Evolutionary conservation across 345 rosid genomes (phyloP), one percentile per base, ranked within the genome.

Genomic region (Cardamine occulta): DNA sequence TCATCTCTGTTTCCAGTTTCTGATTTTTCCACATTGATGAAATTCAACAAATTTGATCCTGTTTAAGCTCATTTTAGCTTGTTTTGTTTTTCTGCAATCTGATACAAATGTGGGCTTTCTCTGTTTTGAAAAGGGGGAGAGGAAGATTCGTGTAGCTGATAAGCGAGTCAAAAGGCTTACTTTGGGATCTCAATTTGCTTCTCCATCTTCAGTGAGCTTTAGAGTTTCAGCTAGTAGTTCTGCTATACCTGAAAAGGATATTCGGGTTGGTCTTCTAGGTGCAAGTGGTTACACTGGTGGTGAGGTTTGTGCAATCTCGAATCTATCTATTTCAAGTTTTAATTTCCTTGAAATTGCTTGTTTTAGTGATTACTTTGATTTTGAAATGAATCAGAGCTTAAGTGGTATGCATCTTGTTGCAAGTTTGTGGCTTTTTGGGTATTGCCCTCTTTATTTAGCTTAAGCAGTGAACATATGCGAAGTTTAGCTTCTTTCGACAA

Each of bases 261-360:
- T 84, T 82, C 83, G 88, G 18, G 79, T 93, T 54, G 99, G 94
- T 57, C 93, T 93, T 80, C 97, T 95, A 35, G 98, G 99, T 73
- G 97, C 98, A 28, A 95, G 99, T 76, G 99, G 99, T 29, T 95
- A 96, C 85, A 96, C 99, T 63, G 99, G 99, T 66, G 93, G 97
- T 2, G 98, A 96, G 99, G 99, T 95, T 61, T 74, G 82, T 82
- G 12, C 29, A 40, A 44, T 66, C 15, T 56, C 8, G 8, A 7
- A 15, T 23, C 7, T 21, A 0, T 47, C 10, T 32, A 11, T 44
- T 55, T 55, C 4, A 21, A 5, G 24, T 73, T 21, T 21, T 45
- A 4, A 9, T 3, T 15, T 10, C 15, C 0, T 57, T 58, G 19
- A 61, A 48, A 15, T 40, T 37, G 5, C 4, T 39, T 52, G 11